Evolutionary conservation across 2,329 filamentous ascomycete genomes (phyloP).

Genomic region (Didymella sp.): DNA sequence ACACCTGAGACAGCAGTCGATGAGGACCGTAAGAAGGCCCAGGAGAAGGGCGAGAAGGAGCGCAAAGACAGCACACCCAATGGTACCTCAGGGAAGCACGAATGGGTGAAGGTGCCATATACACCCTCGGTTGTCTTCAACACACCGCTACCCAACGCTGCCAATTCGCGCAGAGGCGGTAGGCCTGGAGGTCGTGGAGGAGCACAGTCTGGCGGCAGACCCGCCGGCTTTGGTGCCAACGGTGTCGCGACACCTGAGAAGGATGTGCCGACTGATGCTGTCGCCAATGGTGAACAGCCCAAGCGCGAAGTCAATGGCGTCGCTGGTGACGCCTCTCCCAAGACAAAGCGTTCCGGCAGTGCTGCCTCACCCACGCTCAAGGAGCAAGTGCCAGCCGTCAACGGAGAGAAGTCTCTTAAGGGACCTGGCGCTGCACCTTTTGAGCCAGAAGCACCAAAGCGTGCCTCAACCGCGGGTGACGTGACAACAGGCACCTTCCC

Average conservation of each 20-base stretch:
- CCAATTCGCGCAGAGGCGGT: conserved; percentile 48
- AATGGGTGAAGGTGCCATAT: conserved; percentile 84
- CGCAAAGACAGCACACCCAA: conserved; percentile 60
- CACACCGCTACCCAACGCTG: conserved; percentile 72
- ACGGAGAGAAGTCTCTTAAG: conserved; percentile 38
- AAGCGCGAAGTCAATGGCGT: conserved; percentile 41
- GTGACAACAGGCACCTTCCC: conserved; percentile 34
- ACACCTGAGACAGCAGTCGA: conserved; percentile 82
- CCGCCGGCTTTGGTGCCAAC: conserved; percentile 51
- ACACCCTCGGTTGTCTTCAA: conserved; percentile 86
- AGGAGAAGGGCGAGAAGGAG: conserved; percentile 71
- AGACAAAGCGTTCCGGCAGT: conserved; percentile 46
- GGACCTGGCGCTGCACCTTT: conserved; percentile 20
- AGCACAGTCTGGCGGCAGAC: conserved; percentile 61
- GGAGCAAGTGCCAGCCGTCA: conserved; percentile 33
- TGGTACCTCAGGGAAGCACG: conserved; percentile 69
- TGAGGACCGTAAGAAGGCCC: conserved; percentile 76
- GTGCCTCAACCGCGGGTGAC: conserved; percentile 28
- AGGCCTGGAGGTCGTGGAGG: conserved; percentile 63
- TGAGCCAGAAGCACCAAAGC: conserved; percentile 37
- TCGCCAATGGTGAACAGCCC: conserved; percentile 42
- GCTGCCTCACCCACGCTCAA: conserved; percentile 41
- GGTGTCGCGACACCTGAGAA: conserved; percentile 50
- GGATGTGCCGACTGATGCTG: conserved; percentile 33
- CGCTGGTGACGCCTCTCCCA: conserved; percentile 42